phyloP scores from a whole-genome alignment of 1,284 basidiomycete genomes.

The Termitomyces sp. region DNA sequence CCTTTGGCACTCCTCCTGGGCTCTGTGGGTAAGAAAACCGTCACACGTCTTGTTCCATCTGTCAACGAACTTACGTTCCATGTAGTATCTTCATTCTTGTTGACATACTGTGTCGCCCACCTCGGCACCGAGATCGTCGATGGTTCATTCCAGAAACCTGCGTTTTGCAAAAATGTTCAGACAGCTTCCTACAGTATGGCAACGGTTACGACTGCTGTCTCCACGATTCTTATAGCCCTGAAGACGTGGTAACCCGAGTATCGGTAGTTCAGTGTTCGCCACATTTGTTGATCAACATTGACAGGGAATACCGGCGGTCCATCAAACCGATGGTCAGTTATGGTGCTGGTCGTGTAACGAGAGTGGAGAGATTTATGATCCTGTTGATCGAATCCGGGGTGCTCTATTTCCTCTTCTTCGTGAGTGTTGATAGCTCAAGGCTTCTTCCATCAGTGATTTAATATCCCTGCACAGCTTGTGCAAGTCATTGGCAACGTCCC shows the following conservation, averaged over 20 bases:
- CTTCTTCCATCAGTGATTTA: background rate
- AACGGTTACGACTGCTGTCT: constrained; percentile 9
- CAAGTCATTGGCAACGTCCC: constrained; percentile 8
- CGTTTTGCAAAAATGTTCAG: constrained; percentile 10
- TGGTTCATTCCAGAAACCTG: constrained; percentile 11
- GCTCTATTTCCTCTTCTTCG: constrained; percentile 13
- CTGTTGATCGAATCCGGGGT: constrained; percentile 10
- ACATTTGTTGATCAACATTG: background rate
- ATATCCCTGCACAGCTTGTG: constrained; percentile 4
- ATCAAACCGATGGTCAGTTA: constrained; percentile 5
- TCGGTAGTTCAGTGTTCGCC: background rate
- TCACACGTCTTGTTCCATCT: background rate
- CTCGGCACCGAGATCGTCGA: constrained; percentile 11
- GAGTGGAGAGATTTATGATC: constrained; percentile 9
- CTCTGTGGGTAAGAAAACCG: background rate
- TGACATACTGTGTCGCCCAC: constrained; percentile 5
- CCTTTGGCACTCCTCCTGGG: constrained; percentile 3
- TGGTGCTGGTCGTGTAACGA: background rate
- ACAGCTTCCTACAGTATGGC: constrained; percentile 9
- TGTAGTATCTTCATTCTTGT: background rate
- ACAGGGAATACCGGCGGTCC: constrained; percentile 12
- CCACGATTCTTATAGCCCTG: constrained; percentile 9
- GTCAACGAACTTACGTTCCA: background rate
- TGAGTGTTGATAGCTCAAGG: background rate
- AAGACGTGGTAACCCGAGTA: constrained; percentile 9